phyloP scores from a whole-genome alignment of 805 yeast species.

The Lipomyces starkeyi region DNA sequence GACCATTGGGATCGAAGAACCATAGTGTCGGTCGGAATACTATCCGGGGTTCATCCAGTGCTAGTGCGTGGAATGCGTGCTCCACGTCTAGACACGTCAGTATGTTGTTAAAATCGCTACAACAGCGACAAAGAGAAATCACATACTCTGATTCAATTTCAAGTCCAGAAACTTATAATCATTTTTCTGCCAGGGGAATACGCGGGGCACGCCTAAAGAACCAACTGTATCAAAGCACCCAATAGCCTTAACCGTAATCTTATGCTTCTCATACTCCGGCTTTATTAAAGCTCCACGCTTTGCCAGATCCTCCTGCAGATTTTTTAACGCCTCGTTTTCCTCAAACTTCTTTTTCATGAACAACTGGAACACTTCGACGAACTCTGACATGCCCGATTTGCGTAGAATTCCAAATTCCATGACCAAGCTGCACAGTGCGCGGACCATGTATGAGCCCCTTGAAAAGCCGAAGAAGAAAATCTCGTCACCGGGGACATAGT shows the following conservation, averaged over 20 bases:
- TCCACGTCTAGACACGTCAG: slow-evolving; percentile 20
- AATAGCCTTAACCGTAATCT: slow-evolving; percentile 17
- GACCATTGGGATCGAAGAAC: slow-evolving; percentile 16
- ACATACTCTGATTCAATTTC: slow-evolving; percentile 20
- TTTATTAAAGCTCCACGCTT: background rate
- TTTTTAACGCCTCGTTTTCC: background rate
- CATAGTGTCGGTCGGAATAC: slow-evolving; percentile 28
- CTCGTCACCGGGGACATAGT: slow-evolving; percentile 28
- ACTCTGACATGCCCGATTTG: slow-evolving; percentile 21
- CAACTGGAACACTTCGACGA: slow-evolving; percentile 12
- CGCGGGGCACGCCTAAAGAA: slow-evolving; percentile 28
- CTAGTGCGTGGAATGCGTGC: slow-evolving; percentile 32
- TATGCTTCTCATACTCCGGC: background rate
- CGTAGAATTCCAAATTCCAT: slow-evolving; percentile 20
- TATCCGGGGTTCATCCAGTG: slow-evolving; percentile 28
- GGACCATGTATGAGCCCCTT: slow-evolving; percentile 29
- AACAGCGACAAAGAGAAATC: background rate
- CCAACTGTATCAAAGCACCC: slow-evolving; percentile 38
- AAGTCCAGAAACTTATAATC: slow-evolving; percentile 20
- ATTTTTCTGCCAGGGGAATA: slow-evolving; percentile 1
- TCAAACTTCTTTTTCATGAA: slow-evolving; percentile 5
- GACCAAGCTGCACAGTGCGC: slow-evolving; percentile 21
- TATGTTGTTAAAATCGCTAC: background rate
- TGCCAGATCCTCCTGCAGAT: background rate
- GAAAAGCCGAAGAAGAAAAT: slow-evolving; percentile 32